A percentile compares a stretch with the other conserved stretches of the same genome.
phyloP scores from a whole-genome alignment of 2,329 filamentous ascomycete species.

The Elsinoe australis region DNA sequence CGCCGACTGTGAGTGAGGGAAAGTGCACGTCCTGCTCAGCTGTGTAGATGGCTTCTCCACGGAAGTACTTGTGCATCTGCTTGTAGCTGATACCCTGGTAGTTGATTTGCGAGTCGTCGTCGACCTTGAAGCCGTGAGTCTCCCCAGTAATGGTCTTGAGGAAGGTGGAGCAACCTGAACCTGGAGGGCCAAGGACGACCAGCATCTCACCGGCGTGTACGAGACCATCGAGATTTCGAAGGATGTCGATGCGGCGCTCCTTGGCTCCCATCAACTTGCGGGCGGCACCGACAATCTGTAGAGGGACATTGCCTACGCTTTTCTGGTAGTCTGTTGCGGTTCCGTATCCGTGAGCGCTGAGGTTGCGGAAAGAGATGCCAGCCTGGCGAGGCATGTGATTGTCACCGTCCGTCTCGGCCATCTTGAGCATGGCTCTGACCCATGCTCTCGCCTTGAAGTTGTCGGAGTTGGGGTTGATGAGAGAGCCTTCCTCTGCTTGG shows the following conservation, averaged over 20 bases:
- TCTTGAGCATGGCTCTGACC: conserved; percentile 44
- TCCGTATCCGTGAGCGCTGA: conserved; percentile 45
- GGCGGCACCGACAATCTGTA: conserved; percentile 35
- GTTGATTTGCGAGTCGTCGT: conserved; percentile 65
- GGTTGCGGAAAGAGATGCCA: conserved; percentile 40
- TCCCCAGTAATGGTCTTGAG: conserved; percentile 79
- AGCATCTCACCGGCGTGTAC: conserved; percentile 67
- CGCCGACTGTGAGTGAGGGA: conserved; percentile 66
- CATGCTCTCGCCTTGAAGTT: conserved; percentile 44
- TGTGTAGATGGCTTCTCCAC: conserved; percentile 80
- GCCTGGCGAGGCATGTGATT: conserved; percentile 38
- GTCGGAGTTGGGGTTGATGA: conserved; percentile 39
- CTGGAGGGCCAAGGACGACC: conserved; percentile 64
- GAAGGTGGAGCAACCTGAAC: conserved; percentile 69
- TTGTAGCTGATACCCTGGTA: conserved; percentile 69
- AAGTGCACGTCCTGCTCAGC: conserved; percentile 80
- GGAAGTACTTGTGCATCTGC: conserved; percentile 70
- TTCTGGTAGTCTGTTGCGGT: conserved; percentile 45
- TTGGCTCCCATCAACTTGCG: conserved; percentile 30
- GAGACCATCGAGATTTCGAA: conserved; percentile 60
- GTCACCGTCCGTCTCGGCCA: conserved; percentile 37
- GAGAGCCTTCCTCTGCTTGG: conserved; percentile 35
- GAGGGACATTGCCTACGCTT: conserved; percentile 41
- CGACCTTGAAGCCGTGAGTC: conserved; percentile 69
- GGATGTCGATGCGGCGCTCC: conserved; percentile 47